Evolutionary conservation across 2,329 filamentous ascomycete species (phyloP).

Genomic region (Epichloe aotearoae): DNA sequence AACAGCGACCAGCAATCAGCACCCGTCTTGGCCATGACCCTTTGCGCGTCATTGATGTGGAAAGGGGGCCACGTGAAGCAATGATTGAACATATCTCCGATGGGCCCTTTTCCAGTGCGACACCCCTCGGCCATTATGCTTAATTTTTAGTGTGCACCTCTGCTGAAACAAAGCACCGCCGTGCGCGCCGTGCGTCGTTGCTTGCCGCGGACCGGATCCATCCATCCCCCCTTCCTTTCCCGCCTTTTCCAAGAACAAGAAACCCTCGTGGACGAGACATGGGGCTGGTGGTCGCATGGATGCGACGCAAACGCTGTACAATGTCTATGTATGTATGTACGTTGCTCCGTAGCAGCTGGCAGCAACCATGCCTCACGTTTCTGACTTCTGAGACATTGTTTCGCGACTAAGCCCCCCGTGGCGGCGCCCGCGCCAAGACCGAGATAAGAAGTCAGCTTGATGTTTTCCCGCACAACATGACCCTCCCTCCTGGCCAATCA

Average conservation of each 20-base stretch:
- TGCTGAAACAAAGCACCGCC: not conserved
- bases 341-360: too few relatives aligned
- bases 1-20: too few relatives aligned
- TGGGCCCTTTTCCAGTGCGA: not conserved
- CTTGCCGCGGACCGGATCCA: too few relatives aligned
- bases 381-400: constrained; percentile 1
- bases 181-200: too few relatives aligned
- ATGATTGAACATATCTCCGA: not conserved
- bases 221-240: not conserved
- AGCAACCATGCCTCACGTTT: too few relatives aligned
- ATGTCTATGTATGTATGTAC: too few relatives aligned
- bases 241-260: not conserved
- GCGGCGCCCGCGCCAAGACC: constrained; percentile 2
- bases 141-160: not conserved
- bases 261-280: not conserved
- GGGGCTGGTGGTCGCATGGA: not conserved
- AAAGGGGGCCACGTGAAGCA: too few relatives aligned
- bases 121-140: not conserved
- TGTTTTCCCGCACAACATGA: not conserved
- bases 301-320: not conserved
- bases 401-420: not conserved
- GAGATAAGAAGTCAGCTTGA: not conserved
- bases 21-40: too few relatives aligned
- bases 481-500: not conserved
- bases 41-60: too few relatives aligned